Base-by-base conservation (phyloP, 2,329 filamentous ascomycete species). In the Myriosclerotinia curreyana region DNA sequence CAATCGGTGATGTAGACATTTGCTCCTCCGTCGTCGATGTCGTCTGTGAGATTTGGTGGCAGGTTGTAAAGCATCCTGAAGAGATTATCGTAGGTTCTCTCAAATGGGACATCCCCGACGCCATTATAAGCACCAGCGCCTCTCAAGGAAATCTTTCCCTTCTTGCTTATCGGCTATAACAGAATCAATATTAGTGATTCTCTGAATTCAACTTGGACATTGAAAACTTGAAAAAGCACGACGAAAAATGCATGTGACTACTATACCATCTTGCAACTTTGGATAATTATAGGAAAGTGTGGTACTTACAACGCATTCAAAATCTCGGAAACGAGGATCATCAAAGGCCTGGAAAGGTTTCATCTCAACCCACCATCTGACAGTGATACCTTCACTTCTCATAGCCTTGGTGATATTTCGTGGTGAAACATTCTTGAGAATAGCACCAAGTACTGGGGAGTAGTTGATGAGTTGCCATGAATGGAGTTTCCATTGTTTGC, bases 61-160 rank as follows among this genome's bases (percentile, higher is more conserved):
- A 71, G 36, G 34, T 66, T 67, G 52, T 70, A 72, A 12, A 73
- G 34, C 52, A 67, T 68, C 8, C 65, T 56, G 64, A 74, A 74
- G 49, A 74, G 66, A 15, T 71, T 73, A 46, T 74, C 72, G 48
- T 74, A 74, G 11, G 66, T 60, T 20, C 66, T 68, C 53, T 70
- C 64, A 31, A 65, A 69, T 3, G 65, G 54, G 3, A 66, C 46
- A 2, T 54, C 64, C 3, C 66, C 67, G 8, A 67, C 22, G 20
- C 65, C 65, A n/a, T 67, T 66, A 8, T 59, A 28, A 48, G 69
- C 69, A 11, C 60, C 63, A 22, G 56, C 22, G 14, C 55, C 46
- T 17, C 48, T 51, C 3, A 65, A 50, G 7, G 22, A 28, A 11
- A 31, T 38, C 2, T 53, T 44, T 40, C 60, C 48, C 12, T 40